These are phyloP conservation scores for Asterochloris erici DNA, from an alignment of 139 green algal species.

Conservation along the genomic window DNA sequence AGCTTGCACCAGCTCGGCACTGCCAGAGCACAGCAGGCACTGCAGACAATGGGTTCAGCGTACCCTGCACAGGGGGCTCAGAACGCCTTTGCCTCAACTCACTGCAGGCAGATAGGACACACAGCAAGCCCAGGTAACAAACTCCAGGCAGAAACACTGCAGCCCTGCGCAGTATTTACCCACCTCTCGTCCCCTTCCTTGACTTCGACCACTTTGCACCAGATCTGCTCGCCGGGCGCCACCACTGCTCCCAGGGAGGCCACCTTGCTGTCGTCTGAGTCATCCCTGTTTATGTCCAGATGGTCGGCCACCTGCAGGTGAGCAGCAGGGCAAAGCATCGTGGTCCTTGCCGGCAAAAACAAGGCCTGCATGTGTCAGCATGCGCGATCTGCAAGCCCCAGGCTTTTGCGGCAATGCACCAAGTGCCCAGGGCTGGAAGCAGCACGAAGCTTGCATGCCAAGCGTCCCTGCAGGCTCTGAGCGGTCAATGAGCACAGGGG, in stretches of 20 bases:
- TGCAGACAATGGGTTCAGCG: too few species aligned
- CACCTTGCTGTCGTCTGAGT: constrained; percentile 55
- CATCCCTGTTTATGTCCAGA: constrained; percentile 42
- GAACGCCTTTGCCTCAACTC: too few species aligned
- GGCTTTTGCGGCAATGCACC: too few species aligned
- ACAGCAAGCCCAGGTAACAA: too few species aligned
- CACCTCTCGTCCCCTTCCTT: constrained; percentile 18
- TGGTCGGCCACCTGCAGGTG: constrained; percentile 45
- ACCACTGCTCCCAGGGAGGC: constrained; percentile 37
- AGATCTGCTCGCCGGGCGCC: constrained; percentile 38
- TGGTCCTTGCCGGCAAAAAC: neutral
- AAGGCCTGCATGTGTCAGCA: neutral
- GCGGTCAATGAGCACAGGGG: too few species aligned
- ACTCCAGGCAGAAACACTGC: neutral
- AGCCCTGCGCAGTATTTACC: too few species aligned
- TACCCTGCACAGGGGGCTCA: neutral
- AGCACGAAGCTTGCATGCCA: too few species aligned
- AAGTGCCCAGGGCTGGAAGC: too few species aligned
- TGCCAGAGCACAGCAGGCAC: too few species aligned
- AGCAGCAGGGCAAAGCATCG: neutral
- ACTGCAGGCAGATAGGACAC: neutral
- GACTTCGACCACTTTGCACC: constrained; percentile 56
- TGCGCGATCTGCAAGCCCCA: too few species aligned
- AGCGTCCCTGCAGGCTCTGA: too few species aligned
- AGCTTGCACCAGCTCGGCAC: too few species aligned